A percentile compares a stretch with the other conserved stretches of the same genome.
Evolutionary conservation across 176 grass and related monocot species (phyloP).

Genomic region (Aegilops tauschii): DNA sequence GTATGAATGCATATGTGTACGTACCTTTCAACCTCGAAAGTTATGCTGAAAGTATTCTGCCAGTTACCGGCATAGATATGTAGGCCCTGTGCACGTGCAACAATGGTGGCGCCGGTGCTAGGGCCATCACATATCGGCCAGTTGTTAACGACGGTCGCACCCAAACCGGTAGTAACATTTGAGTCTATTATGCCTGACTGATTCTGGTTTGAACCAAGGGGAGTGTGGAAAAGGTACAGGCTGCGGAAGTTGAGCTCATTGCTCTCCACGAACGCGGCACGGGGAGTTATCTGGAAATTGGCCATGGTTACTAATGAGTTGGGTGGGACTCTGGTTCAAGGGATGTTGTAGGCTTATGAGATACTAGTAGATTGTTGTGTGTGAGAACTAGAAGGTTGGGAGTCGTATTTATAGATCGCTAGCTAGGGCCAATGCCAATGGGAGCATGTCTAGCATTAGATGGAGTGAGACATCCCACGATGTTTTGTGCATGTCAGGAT

Average conservation of each 20-base stretch:
- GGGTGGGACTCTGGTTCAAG: not conserved
- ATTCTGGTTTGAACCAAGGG: not conserved
- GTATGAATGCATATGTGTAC: too few relatives aligned
- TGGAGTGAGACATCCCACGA: not conserved
- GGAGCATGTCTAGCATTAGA: too few relatives aligned
- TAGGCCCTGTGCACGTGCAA: slow-evolving; percentile 7
- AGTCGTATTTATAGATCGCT: not conserved
- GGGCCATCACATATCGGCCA: not conserved
- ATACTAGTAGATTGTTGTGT: not conserved
- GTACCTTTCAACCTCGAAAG: not conserved
- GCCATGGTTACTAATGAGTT: not conserved
- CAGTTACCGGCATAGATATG: not conserved
- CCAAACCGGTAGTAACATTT: not conserved
- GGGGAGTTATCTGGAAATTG: not conserved
- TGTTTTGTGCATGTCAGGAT: not conserved
- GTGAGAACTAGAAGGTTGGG: not conserved
- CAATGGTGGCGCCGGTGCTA: not conserved
- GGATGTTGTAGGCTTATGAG: not conserved
- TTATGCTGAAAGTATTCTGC: not conserved
- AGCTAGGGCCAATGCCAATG: not conserved
- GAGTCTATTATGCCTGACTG: not conserved
- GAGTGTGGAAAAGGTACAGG: not conserved
- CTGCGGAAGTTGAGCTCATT: not conserved
- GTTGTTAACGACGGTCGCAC: not conserved
- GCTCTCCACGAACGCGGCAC: not conserved